These are phyloP conservation scores for Brassica nigra DNA, from an alignment of 345 rosid species.

Conservation along the genomic window DNA sequence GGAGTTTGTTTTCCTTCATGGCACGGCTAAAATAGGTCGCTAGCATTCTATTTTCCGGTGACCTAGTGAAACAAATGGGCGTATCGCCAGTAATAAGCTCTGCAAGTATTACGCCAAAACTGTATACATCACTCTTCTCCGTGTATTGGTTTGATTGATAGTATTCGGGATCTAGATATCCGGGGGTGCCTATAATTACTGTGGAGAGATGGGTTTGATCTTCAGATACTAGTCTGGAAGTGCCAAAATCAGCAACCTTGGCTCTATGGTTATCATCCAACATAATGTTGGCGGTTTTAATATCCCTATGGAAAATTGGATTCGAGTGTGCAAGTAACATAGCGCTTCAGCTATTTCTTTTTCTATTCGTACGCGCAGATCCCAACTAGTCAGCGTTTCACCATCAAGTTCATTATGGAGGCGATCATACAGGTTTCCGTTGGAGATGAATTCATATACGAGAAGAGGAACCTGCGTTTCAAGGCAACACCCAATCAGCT, in stretches of 20 bases:
- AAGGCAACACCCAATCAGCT: too few species aligned
- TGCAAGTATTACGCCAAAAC: too few species aligned
- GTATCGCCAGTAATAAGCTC: too few species aligned
- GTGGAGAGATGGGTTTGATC: background rate
- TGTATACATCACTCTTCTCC: too few species aligned
- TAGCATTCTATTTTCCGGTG: too few species aligned
- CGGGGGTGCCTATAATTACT: background rate
- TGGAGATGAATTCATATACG: background rate
- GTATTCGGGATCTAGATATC: background rate
- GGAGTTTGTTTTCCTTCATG: too few species aligned
- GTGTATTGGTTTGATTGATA: background rate
- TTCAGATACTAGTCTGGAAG: background rate
- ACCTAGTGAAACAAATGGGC: too few species aligned
- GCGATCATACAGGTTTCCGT: background rate
- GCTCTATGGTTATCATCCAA: background rate
- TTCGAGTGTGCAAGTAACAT: background rate
- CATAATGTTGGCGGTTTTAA: background rate
- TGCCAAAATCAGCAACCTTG: background rate
- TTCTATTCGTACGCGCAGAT: background rate
- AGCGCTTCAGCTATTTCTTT: background rate
- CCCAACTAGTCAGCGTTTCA: background rate
- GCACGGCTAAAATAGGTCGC: too few species aligned
- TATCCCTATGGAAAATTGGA: background rate
- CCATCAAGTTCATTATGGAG: background rate
- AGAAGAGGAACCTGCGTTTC: background rate